Percentiles rank a stretch among this genome's conserved stretches.
Evolutionary conservation across 306 rosid genomes (phyloP).

Genomic region (Prunus fruticosa): DNA sequence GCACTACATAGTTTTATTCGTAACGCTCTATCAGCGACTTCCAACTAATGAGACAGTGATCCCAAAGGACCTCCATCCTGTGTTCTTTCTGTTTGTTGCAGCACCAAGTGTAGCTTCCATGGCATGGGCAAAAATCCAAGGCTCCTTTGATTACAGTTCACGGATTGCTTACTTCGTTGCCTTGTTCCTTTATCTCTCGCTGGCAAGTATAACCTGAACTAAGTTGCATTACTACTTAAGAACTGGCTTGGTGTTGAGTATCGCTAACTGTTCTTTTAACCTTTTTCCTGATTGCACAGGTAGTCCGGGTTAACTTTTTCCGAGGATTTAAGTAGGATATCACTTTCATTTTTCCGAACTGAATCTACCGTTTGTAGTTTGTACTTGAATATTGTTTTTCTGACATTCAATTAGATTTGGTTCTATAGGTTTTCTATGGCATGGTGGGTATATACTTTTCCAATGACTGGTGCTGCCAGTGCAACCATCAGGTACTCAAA

Average conservation of each 20-base stretch:
- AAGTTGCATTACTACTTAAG: neutral
- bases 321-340: slow-evolving; percentile 71
- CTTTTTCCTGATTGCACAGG: slow-evolving; percentile 48
- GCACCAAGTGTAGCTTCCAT: slow-evolving; percentile 95
- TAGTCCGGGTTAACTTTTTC: slow-evolving; percentile 73
- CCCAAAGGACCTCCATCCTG: slow-evolving; percentile 93
- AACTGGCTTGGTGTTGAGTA: too few species aligned
- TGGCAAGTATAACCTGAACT: slow-evolving; percentile 40
- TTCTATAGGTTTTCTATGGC: slow-evolving; percentile 72
- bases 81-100: slow-evolving; percentile 87
- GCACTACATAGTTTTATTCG: slow-evolving; percentile 77
- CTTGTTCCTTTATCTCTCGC: slow-evolving; percentile 80
- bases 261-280: neutral
- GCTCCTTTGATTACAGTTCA: slow-evolving; percentile 69
- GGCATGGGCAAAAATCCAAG: slow-evolving; percentile 90
- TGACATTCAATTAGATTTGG: slow-evolving; percentile 18
- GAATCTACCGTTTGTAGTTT: too few species aligned
- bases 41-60: slow-evolving; percentile 74
- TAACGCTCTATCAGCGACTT: slow-evolving; percentile 88
- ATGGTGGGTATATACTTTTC: slow-evolving; percentile 99
- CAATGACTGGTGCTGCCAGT: slow-evolving; percentile 97
- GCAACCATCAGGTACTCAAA: slow-evolving; percentile 82
- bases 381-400: neutral
- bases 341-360: neutral
- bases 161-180: slow-evolving; percentile 76